These are phyloP conservation scores for Flaveria linearis DNA, from an alignment of 129 eudicot species.

Conservation along the genomic window DNA sequence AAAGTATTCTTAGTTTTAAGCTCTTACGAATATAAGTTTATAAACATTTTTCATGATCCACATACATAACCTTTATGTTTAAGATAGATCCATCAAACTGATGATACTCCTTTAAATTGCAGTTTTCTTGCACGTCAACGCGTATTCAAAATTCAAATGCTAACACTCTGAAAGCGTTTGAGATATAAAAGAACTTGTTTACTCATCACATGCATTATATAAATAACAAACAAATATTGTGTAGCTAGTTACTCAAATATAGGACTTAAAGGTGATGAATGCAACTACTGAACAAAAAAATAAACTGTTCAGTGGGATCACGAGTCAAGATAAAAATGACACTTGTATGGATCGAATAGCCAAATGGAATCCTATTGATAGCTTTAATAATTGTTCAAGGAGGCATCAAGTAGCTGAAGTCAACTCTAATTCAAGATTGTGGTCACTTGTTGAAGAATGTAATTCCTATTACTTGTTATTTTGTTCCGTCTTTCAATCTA, in stretches of 20 bases:
- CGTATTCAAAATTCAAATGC: neutral
- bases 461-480: neutral
- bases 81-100: neutral
- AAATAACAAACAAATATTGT: neutral
- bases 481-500: neutral
- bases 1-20: neutral
- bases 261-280: too few species aligned
- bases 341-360: neutral
- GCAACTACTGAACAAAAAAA: too few species aligned
- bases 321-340: too few species aligned
- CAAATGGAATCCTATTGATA: neutral
- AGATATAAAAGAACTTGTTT: neutral
- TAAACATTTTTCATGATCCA: too few species aligned
- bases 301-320: too few species aligned
- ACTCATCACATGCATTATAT: neutral
- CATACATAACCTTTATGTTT: neutral
- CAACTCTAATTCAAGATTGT: slow-evolving; percentile 23
- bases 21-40: neutral
- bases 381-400: neutral
- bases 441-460: slow-evolving; percentile 14
- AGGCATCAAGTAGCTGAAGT: slow-evolving; percentile 25
- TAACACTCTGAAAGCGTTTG: neutral
- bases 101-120: neutral
- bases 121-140: neutral
- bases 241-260: neutral